Evolutionary conservation across 2,329 filamentous ascomycete genomes (phyloP), one percentile per base, ranked within the genome.

Genomic region (Ophiocordyceps camponoti-rufipedis): DNA sequence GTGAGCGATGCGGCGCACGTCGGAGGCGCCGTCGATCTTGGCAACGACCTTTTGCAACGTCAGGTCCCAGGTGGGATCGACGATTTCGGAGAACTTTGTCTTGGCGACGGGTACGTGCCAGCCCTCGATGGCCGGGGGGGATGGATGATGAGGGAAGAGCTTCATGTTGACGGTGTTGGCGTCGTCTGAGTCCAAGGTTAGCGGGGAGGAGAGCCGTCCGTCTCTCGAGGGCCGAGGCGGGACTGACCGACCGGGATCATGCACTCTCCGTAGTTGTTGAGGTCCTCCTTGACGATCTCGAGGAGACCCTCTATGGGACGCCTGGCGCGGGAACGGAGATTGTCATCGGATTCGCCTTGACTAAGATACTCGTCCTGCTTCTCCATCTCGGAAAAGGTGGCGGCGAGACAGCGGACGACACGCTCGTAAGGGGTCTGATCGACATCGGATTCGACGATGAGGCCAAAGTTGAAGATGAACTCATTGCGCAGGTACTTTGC

Each of bases 401-500:
- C 74, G 2, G 89, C 91, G 44, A 96, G 70, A 55, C 94, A 85
- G 52, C 82, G 72, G 45, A 94, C 86, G 31, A 96, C 84, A 51
- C 80, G 80, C 61, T 88, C 85, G 60, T 86, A 94, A 32, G 80
- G 82, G 43, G 75, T 75, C 59, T 83, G 83, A 56, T 93, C 84
- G 45, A 68, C 66, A 44, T 72, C 69, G 42, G 64, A 63, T 44
- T 82, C 75, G 44, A 94, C 70, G 28, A 94, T 82, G 41, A 96
- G 70, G 48, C 86, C 87, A 58, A 96, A 94, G 62, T 96, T 96
- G 75, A 96, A 98, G 58, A 95, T 94, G 69, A 95, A 96, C 62
- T 94, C 85, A 63, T 94, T 94, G 48, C 91, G 81, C 56, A 82
- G 78, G 58, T 96, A 94, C 53, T 82, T 81, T 46, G 79, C 74